Evolutionary conservation across 2,329 filamentous ascomycete species (phyloP), one percentile per base, ranked within the genome.

Genomic region (Atkinsonella texensis): DNA sequence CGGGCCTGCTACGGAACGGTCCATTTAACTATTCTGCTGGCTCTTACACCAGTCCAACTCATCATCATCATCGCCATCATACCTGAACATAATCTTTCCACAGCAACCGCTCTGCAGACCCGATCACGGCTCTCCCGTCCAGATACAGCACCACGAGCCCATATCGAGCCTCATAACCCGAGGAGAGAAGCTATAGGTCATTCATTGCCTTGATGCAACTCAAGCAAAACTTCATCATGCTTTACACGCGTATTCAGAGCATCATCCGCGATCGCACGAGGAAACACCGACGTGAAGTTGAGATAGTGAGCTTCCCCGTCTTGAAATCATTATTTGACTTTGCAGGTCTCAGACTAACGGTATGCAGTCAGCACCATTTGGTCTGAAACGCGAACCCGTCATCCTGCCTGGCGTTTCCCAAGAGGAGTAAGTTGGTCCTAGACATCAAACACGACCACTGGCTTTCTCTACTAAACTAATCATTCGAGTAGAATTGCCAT

Each of bases 331-430:
- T 8, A 28, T 4, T 28, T 28, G 28, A 28, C 28, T 28, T 28
- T 28, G 28, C 28, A 28, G 18, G n/a, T 45, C 42, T 48, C 7
- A 10, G 10, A 28, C 42, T 54, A 33, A 54, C 50, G 8, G 17
- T 15, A 20, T 23, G 5, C 33, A 81, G 79, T 81, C 77, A 48
- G 72, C 73, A 10, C 79, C 79, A 0, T 83, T 78, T 64, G 71
- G 81, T 62, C 75, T 81, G 59, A 75, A 76, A 60, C 73, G 72
- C 53, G 76, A 79, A 59, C 65, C 70, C n/a, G 68, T 75, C 41
- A 65, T 65, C 43, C 65, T 82, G 13, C 76, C 77, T 2, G 79
- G 79, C 40, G 68, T 81, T 42, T 75, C 74, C 45, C 71, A 79
- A 56, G 76, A 81, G 57, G 77, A 83, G 78, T 81, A 71, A 64